A percentile compares a stretch with the other conserved stretches of the same genome.
phyloP scores from a whole-genome alignment of 176 grass and related monocot species.

The Musa acuminata region DNA sequence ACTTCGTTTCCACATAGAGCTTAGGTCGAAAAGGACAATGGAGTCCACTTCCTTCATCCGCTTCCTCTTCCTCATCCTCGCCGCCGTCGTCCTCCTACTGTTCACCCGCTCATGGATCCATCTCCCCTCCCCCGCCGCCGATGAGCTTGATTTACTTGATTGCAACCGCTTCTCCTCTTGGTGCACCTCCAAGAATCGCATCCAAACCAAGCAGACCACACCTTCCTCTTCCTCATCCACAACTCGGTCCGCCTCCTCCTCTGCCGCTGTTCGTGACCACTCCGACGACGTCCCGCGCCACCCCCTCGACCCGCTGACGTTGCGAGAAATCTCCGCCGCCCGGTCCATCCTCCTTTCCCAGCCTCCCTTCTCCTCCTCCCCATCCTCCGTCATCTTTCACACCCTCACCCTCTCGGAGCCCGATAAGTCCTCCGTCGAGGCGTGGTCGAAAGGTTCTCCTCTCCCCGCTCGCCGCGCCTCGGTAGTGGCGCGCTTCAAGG shows the following conservation, averaged over 20 bases:
- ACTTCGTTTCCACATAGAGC: too few species aligned
- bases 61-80: constrained; percentile 47
- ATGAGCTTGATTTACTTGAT: not conserved
- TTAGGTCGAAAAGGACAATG: not conserved
- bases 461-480: constrained; percentile 55
- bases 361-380: constrained; percentile 45
- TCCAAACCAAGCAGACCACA: not conserved
- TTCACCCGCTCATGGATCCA: constrained; percentile 34
- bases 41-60: constrained; percentile 50
- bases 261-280: constrained; percentile 10
- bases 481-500: constrained; percentile 36
- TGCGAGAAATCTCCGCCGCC: constrained; percentile 50
- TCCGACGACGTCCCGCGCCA: constrained; percentile 38
- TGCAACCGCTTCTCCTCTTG: constrained; percentile 33
- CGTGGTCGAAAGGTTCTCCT: constrained; percentile 29
- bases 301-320: constrained; percentile 64
- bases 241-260: not conserved
- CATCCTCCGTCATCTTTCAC: constrained; percentile 55
- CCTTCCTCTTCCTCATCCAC: constrained; percentile 23
- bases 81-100: constrained; percentile 42
- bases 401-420: constrained; percentile 67
- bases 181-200: constrained; percentile 14
- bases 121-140: not conserved
- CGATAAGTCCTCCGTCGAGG: constrained; percentile 37
- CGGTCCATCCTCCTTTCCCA: constrained; percentile 46